Evolutionary conservation across 2,329 filamentous ascomycete species (phyloP), one percentile per base, ranked within the genome.

Genomic region (Diaporthe vexans): DNA sequence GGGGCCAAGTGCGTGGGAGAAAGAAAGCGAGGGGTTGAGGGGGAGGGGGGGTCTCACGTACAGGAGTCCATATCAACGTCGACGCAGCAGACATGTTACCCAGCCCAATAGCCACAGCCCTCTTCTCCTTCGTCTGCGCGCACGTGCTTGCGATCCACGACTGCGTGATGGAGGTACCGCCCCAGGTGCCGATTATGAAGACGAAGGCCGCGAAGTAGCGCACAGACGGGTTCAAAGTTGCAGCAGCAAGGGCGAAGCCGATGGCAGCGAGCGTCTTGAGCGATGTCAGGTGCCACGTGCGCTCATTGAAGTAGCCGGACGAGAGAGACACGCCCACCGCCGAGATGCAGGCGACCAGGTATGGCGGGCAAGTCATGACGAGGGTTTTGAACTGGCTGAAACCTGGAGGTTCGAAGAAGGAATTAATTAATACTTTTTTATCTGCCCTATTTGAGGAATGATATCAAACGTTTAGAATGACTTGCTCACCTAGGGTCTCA

Each of bases 51-150:
- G n/a, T n/a, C n/a, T 8, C 3, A 46, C 59, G 4, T 17, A 73
- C 71, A n/a, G 71, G 48, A 35, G 59, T 43, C 71, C 71, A 73
- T 0, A 73, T 73, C 59, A 56, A 43, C 7, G 46, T 73, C 19
- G 59, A n/a, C 0, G 24, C 35, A 9, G 71, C 58, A 19, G 26
- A 54, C 24, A 43, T 48, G 9, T 73, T 73, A 7, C 51, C 71
- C 15, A 73, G 21, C 3, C 83, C 84, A 7, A 88, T 80, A 0
- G 84, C 81, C 0, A 83, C 83, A 0, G 86, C 85, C 75, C 85
- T 87, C 79, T 87, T 87, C 77, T 87, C 86, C 6, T 85, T 82
- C 0, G 85, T 86, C 75, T 87, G 86, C 0, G 84, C 85, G 26
- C 85, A 81, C 0, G 82, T 83, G 0, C 79, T 80, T 0, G 81